A percentile compares a stretch with the other conserved stretches of the same genome.
Conservation (phyloP, 1,139 yeast species). For the Scheffersomyces segobiensis region DNA sequence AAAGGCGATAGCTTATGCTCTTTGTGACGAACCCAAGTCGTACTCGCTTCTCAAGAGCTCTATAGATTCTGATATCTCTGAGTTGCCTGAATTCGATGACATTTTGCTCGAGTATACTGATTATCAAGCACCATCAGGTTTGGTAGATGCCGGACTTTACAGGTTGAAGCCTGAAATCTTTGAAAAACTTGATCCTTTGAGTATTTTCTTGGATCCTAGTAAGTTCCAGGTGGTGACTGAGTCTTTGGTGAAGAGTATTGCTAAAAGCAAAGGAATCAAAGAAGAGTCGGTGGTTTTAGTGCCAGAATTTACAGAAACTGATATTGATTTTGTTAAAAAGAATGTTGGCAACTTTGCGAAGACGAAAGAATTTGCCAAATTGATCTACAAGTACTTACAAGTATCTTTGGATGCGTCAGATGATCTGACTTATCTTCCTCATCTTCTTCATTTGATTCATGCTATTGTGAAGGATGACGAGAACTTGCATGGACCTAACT, state of each 20-base stretch:
- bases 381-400: conserved; percentile 56
- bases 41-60: conserved; percentile 49
- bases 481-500: conserved; percentile 33
- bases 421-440: conserved; percentile 55
- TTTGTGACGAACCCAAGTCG: conserved; percentile 55
- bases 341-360: conserved; percentile 54
- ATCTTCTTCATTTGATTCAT: conserved; percentile 65
- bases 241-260: conserved; percentile 26
- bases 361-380: conserved; percentile 53
- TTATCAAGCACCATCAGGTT: conserved; percentile 41
- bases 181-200: conserved; percentile 39
- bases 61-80: conserved; percentile 36
- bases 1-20: conserved; percentile 43
- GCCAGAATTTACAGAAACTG: conserved; percentile 33
- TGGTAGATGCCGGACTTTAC: conserved; percentile 43
- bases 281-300: conserved; percentile 43
- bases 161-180: conserved; percentile 44
- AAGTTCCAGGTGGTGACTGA: conserved; percentile 37
- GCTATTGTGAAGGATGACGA: conserved; percentile 63
- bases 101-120: conserved; percentile 41
- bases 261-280: conserved; percentile 29
- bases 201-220: conserved; percentile 35
- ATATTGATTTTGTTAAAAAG: conserved; percentile 35
- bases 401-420: conserved; percentile 51
- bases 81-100: conserved; percentile 37